Evolutionary conservation across 495 filamentous ascomycete species (phyloP).

Genomic region (Jackrogersella minutella): DNA sequence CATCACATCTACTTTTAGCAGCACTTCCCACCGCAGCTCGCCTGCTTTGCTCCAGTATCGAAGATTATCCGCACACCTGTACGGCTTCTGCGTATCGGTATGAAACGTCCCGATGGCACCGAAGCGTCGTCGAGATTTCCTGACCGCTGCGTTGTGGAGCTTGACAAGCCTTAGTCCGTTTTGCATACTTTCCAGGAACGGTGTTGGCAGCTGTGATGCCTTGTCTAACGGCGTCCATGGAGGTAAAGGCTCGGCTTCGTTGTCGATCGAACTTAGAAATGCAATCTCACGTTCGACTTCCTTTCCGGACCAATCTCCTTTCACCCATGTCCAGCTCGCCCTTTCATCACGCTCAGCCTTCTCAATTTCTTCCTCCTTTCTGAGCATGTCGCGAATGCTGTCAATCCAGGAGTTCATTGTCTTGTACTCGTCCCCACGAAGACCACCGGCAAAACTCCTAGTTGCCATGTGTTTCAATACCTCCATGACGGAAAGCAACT

Average conservation of each 20-base stretch:
- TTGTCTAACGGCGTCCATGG: constrained; percentile 70
- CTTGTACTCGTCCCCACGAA: constrained; percentile 74
- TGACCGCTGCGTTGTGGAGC: constrained; percentile 87
- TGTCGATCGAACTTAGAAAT: constrained; percentile 72
- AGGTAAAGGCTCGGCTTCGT: constrained; percentile 66
- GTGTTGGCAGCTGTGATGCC: constrained; percentile 67
- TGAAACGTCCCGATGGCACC: constrained; percentile 91
- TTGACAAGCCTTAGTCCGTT: constrained; percentile 84
- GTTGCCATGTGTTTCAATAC: constrained; percentile 89
- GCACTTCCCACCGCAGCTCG: constrained; percentile 91
- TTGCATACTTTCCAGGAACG: constrained; percentile 75
- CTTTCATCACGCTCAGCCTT: constrained; percentile 73
- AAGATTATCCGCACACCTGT: constrained; percentile 91
- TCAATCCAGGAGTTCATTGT: constrained; percentile 79
- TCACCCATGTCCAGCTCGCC: constrained; percentile 79
- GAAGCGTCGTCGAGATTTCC: constrained; percentile 83
- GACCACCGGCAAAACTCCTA: constrained; percentile 85
- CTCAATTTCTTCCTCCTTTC: constrained; percentile 77
- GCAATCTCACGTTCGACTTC: constrained; percentile 82
- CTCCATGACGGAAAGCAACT: constrained; percentile 85
- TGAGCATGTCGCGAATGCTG: constrained; percentile 76
- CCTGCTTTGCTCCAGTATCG: constrained; percentile 96
- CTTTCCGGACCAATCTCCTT: constrained; percentile 79
- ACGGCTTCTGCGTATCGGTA: constrained; percentile 90
- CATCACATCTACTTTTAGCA: constrained; percentile 84